Base-by-base conservation (phyloP, 2,329 filamentous ascomycete genomes). In the Alternaria alternata region DNA sequence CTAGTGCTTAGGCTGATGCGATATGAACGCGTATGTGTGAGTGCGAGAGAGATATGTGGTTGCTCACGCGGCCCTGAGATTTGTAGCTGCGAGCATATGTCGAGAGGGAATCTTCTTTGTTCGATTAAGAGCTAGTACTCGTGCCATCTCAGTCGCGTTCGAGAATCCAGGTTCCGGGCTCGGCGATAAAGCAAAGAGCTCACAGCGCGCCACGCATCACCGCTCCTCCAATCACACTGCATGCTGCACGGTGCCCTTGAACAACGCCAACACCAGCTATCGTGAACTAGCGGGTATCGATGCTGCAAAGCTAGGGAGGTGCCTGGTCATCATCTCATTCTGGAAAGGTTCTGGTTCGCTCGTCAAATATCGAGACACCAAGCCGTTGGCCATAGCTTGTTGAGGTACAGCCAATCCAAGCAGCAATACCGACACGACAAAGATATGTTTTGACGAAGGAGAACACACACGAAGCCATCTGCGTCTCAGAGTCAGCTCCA, bases 121-220 rank as follows among this genome's bases (percentile, higher is more conserved):
- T n/a, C n/a, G n/a, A n/a, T n/a, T n/a, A n/a, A n/a, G n/a, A n/a
- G n/a, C n/a, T n/a, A n/a, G n/a, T n/a, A n/a, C n/a, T n/a, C 7
- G 2, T 36, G 32, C 22, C 36, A 14, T 36, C 0, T n/a, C 32
- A 38, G 3, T 8, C 20, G 16, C 1, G 46, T 12, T 49, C 32
- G 4, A 22, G 20, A 49, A 49, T 7, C 20, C 16, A 26, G n/a
- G 20, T 49, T 49, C 32, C 32, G 46, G 14, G 30, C 46, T 49
- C 32, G 46, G 46, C 46, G 46, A 49, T 26, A 26, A 38, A n/a
- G 46, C 46, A 38, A 36, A 49, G 46, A 24, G 46, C 46, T 49
- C 46, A 49, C 46, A 38, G 46, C 20, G 46, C 38, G 54, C 46
- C 38, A 42, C 46, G 46, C 44, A 43, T 34, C 24, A 48, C 46